Evolutionary conservation across 495 filamentous ascomycete species (phyloP).

Genomic region (Cairneyella variabilis): DNA sequence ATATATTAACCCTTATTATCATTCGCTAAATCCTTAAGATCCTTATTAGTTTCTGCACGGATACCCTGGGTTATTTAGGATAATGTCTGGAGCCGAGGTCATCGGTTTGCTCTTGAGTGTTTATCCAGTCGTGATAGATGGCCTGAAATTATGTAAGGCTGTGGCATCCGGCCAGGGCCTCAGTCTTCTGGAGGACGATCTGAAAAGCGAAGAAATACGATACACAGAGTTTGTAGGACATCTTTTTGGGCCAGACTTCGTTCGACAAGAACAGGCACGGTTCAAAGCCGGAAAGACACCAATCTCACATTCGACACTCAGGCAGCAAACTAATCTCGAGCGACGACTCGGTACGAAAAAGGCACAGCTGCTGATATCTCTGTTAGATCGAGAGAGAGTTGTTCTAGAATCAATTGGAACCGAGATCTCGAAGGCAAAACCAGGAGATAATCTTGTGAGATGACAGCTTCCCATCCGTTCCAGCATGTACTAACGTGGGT

Average conservation of each 20-base stretch:
- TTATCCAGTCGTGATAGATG: background rate
- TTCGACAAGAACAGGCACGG: background rate
- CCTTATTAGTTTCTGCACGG: too few relatives aligned
- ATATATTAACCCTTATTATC: too few relatives aligned
- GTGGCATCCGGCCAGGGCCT: background rate
- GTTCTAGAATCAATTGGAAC: too few relatives aligned
- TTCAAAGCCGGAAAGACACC: background rate
- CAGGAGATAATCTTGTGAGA: too few relatives aligned
- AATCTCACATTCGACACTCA: background rate
- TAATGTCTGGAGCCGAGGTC: background rate
- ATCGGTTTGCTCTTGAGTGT: background rate
- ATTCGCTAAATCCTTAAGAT: too few relatives aligned
- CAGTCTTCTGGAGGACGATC: background rate
- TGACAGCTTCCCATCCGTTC: too few relatives aligned
- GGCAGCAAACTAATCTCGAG: too few relatives aligned
- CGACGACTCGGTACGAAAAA: too few relatives aligned
- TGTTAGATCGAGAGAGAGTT: too few relatives aligned
- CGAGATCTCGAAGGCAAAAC: too few relatives aligned
- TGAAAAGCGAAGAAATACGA: background rate
- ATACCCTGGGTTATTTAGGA: background rate
- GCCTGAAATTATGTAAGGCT: background rate
- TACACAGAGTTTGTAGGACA: background rate
- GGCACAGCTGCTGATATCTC: too few relatives aligned
- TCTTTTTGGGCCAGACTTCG: background rate
- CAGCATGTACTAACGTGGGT: too few relatives aligned